These are phyloP conservation scores for Chalciporus piperatus DNA, from an alignment of 768 basidiomycete species.

Conservation along the genomic window DNA sequence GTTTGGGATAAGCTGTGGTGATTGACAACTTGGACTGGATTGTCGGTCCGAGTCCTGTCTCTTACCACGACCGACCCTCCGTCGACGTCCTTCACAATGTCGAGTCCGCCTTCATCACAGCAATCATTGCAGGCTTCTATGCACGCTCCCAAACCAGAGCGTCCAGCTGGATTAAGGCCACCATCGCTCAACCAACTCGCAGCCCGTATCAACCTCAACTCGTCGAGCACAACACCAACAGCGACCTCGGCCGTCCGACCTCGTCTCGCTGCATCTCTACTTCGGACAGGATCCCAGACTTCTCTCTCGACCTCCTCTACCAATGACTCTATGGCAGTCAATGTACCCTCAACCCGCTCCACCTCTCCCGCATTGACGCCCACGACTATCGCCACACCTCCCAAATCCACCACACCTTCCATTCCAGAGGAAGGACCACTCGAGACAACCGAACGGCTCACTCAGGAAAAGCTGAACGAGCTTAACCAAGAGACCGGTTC, in stretches of 20 bases:
- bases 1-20: not conserved
- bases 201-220: slow-evolving; percentile 62
- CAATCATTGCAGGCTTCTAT: slow-evolving; percentile 30
- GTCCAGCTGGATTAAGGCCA: slow-evolving; percentile 40
- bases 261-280: slow-evolving; percentile 68
- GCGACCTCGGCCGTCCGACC: slow-evolving; percentile 46
- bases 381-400: slow-evolving; percentile 40
- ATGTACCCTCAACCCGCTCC: slow-evolving; percentile 63
- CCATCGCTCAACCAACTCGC: slow-evolving; percentile 83
- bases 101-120: slow-evolving; percentile 28
- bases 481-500: slow-evolving; percentile 52
- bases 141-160: slow-evolving; percentile 39
- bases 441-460: slow-evolving; percentile 46
- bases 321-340: slow-evolving; percentile 65
- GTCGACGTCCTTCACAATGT: slow-evolving; percentile 24
- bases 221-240: slow-evolving; percentile 22
- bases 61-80: slow-evolving; percentile 11
- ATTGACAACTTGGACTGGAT: not conserved
- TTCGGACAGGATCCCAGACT: slow-evolving; percentile 59
- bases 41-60: too few species aligned
- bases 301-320: slow-evolving; percentile 48
- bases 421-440: slow-evolving; percentile 36
- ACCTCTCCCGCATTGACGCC: slow-evolving; percentile 58
- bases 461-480: slow-evolving; percentile 63
- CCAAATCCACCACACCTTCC: slow-evolving; percentile 40